Evolutionary conservation across 352 stramenopile species (phyloP), one percentile per base, ranked within the genome.

Genomic region (Globisporangium barbulae): DNA sequence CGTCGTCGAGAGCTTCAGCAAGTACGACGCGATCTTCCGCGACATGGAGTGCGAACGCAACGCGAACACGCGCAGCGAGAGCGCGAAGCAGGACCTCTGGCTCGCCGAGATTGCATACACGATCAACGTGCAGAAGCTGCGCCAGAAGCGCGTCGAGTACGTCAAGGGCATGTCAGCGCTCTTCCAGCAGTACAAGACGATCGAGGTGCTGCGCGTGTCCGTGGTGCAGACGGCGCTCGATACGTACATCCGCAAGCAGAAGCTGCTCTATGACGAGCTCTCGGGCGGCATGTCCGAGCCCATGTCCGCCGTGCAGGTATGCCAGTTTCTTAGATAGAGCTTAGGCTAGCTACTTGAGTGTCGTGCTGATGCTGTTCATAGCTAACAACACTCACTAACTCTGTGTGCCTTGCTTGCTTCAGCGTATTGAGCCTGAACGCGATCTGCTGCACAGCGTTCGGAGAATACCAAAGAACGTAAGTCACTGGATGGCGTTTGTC

Each of bases 401-500:
- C 17, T 30, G 50, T 59, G 2, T 57, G 6, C 4, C 8, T 44
- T 30, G 17, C 39, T 7, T 57, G 25, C 64, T 30, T 22, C 15
- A 94, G 85, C 81, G 78, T 65, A 90, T 94, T 55, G 74, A 94
- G 19, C 79, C 83, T 8, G 83, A 91, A 49, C 79, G 84, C 44
- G 85, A 94, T 71, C 67, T 93, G n/a, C 35, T 93, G 44, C 76
- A 82, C 57, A 91, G 82, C 45, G 78, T 93, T 35, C 78, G 83
- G 50, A 79, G 82, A 74, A 91, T 94, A 82, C 85, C 85, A 8
- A 91, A 90, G 64, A 94, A 91, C 65, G 85, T 90, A 78, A 63
- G 77, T 77, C 6, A 9, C 21, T n/a, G 6, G 31, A 19, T 22
- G 25, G 64, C 10, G 9, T 41, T 15, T 49, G 2, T 7, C 25